phyloP scores from a whole-genome alignment of 371 early-diverging fungal species.

The Coemansia sp. region DNA sequence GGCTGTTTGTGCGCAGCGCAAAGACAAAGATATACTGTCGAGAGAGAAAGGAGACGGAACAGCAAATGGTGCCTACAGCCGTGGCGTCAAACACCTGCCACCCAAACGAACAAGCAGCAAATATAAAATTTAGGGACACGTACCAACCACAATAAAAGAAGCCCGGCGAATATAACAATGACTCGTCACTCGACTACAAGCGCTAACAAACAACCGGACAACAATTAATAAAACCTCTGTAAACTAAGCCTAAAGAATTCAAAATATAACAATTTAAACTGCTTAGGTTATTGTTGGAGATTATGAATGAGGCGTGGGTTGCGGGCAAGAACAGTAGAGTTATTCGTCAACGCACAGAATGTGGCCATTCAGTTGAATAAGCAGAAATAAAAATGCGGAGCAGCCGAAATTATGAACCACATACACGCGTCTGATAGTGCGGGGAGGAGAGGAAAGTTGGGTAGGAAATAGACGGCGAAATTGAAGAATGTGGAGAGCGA shows the following conservation, averaged over 20 bases:
- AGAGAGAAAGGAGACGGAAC: no score
- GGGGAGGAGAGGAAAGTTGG: not conserved
- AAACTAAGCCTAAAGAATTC: not conserved
- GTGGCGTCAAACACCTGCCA: no score
- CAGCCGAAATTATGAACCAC: not conserved
- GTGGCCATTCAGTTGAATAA: not conserved
- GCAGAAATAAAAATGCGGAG: slow-evolving; percentile 1
- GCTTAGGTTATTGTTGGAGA: not conserved
- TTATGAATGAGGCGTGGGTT: not conserved
- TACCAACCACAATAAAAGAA: no score
- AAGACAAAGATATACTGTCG: no score
- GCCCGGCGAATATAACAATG: not conserved
- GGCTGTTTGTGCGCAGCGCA: no score
- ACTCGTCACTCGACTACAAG: not conserved
- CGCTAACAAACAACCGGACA: not conserved
- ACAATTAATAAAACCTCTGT: not conserved
- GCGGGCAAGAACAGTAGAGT: not conserved
- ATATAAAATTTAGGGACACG: no score
- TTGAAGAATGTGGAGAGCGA: not conserved
- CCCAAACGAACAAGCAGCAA: no score
- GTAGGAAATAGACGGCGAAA: not conserved
- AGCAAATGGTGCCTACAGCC: no score
- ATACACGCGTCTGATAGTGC: not conserved
- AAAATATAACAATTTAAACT: not conserved
- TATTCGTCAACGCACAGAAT: not conserved